These are phyloP conservation scores for Podospora pseudoanserina DNA, from an alignment of 495 filamentous ascomycete species.

Conservation along the genomic window DNA sequence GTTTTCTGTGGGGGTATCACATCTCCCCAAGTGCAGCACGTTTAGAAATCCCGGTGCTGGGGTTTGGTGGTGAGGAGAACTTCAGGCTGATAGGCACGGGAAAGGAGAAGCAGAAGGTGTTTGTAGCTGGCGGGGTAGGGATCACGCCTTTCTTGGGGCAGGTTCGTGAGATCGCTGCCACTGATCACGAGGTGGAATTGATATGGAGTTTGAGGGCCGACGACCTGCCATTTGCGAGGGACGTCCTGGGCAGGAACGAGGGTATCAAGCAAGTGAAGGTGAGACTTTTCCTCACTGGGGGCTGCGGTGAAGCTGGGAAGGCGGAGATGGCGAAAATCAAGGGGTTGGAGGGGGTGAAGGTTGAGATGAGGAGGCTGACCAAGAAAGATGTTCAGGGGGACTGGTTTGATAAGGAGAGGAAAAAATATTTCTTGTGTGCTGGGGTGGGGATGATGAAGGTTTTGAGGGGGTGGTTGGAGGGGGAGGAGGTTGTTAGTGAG, in stretches of 20 bases:
- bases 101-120: slow-evolving; percentile 35
- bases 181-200: slow-evolving; percentile 30
- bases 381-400: slow-evolving; percentile 50
- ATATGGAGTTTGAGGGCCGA: slow-evolving; percentile 58
- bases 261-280: slow-evolving; percentile 45
- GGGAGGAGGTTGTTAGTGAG: slow-evolving; percentile 61
- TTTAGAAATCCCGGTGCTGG: slow-evolving; percentile 63
- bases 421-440: slow-evolving; percentile 67
- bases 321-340: slow-evolving; percentile 29
- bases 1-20: slow-evolving; percentile 58
- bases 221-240: slow-evolving; percentile 60
- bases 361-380: slow-evolving; percentile 48
- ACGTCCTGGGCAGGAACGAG: slow-evolving; percentile 53
- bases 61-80: slow-evolving; percentile 63
- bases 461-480: slow-evolving; percentile 60
- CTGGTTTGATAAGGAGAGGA: slow-evolving; percentile 30
- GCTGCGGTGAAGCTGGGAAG: slow-evolving; percentile 25
- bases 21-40: slow-evolving; percentile 32
- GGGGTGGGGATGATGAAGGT: slow-evolving; percentile 52
- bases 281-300: slow-evolving; percentile 59
- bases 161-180: slow-evolving; percentile 33
- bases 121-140: slow-evolving; percentile 74
- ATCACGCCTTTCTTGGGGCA: slow-evolving; percentile 75
- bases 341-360: slow-evolving; percentile 40
- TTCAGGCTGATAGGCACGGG: slow-evolving; percentile 15